Conservation (phyloP, 306 rosid genomes). For the Lathyrus sativus region DNA sequence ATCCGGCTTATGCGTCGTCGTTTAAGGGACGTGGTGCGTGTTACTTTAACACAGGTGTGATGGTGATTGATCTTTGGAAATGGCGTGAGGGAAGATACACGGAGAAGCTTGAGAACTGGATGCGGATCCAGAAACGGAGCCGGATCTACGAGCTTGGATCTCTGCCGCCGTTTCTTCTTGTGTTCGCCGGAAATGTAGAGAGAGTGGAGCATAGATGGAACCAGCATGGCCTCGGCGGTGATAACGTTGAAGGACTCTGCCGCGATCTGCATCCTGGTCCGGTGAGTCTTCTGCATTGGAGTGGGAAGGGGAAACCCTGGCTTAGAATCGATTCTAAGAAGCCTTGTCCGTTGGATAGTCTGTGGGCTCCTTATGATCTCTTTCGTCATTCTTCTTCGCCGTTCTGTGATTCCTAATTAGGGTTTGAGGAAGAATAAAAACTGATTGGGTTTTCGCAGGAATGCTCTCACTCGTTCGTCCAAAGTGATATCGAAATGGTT, state of each 20-base stretch:
- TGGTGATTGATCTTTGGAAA: conserved; percentile 83
- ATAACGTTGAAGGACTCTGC: conserved; percentile 75
- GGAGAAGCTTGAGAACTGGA: conserved; percentile 75
- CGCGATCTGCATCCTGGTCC: conserved; percentile 86
- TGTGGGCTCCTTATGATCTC: conserved; percentile 93
- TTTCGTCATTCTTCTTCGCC: conserved; percentile 55
- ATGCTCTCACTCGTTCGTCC: neutral
- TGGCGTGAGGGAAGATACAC: conserved; percentile 82
- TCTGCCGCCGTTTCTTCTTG: conserved; percentile 79
- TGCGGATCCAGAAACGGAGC: conserved; percentile 77
- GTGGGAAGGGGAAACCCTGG: conserved; percentile 98
- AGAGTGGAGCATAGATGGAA: conserved; percentile 91
- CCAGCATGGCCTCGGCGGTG: conserved; percentile 94
- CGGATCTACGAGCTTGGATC: conserved; percentile 91
- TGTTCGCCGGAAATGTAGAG: conserved; percentile 81
- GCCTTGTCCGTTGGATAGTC: conserved; percentile 82
- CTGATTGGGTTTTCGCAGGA: neutral
- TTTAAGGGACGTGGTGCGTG: conserved; percentile 61
- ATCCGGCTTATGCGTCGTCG: conserved; percentile 53
- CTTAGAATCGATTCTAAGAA: conserved; percentile 72
- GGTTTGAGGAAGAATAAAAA: conserved; percentile 3
- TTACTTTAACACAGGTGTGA: conserved; percentile 92
- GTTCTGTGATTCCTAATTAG: conserved; percentile 56
- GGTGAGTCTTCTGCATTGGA: conserved; percentile 87
- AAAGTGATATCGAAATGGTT: neutral